These are phyloP conservation scores for Lyophyllum atratum DNA, from an alignment of 768 basidiomycete genomes.

Conservation along the genomic window DNA sequence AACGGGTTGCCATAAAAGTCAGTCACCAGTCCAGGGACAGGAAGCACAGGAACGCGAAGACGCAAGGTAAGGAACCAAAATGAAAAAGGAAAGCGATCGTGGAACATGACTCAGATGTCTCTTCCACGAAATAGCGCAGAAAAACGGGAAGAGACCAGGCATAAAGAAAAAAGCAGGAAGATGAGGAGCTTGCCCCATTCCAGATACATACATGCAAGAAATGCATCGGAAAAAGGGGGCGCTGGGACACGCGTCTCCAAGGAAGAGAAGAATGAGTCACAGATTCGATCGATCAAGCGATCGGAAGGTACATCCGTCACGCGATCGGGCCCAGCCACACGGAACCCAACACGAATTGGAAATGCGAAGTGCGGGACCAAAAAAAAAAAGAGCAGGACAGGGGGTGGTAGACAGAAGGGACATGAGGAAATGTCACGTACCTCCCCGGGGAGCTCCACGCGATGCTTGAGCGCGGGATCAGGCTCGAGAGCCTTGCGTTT, in stretches of 20 bases:
- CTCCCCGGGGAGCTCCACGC: constrained; percentile 82
- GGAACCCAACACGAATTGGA: background rate
- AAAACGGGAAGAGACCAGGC: background rate
- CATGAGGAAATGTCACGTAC: constrained; percentile 37
- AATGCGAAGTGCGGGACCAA: background rate
- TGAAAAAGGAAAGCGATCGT: constrained; percentile 6
- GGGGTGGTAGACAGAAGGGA: background rate
- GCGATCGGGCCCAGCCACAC: background rate
- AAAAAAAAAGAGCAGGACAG: background rate
- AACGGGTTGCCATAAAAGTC: background rate
- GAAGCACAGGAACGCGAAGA: background rate
- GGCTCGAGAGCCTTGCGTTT: constrained; percentile 85
- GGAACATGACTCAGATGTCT: background rate
- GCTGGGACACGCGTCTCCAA: background rate
- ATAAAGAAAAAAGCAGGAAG: background rate
- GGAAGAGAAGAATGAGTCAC: background rate
- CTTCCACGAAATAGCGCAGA: background rate
- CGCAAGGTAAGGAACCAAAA: background rate
- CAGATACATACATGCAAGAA: background rate
- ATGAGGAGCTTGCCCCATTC: background rate
- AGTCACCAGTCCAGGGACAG: constrained; percentile 2
- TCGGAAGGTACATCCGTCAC: background rate
- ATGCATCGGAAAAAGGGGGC: background rate
- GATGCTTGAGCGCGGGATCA: constrained; percentile 68
- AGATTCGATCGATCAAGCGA: constrained; percentile 2